Evolutionary conservation across 2,329 filamentous ascomycete genomes (phyloP).

Genomic region (Aspergillus aculeatus): DNA sequence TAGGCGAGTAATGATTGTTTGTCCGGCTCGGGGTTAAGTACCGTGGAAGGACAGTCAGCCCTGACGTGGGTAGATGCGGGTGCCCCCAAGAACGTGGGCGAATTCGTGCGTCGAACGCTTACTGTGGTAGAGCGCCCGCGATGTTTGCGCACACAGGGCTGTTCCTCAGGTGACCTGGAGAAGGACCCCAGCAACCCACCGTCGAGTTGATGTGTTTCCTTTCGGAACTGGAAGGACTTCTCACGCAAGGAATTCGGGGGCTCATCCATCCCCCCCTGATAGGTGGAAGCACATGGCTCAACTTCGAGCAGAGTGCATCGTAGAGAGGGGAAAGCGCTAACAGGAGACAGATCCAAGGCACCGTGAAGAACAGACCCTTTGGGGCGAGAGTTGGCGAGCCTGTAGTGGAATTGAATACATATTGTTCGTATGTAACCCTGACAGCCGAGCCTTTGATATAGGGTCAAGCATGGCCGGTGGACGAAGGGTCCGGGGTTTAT

Average conservation of each 20-base stretch:
- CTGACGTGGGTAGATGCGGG: background rate
- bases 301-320: background rate
- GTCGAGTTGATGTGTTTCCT: background rate
- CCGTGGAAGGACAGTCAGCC: background rate
- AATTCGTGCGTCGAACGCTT: background rate
- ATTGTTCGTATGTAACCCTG: background rate
- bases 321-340: background rate
- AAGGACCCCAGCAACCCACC: background rate
- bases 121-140: background rate
- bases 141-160: background rate
- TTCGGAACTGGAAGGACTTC: background rate
- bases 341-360: background rate
- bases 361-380: constrained; percentile 5
- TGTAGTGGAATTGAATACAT: background rate
- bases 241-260: background rate
- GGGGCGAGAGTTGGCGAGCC: constrained; percentile 1
- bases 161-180: background rate
- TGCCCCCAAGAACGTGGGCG: background rate
- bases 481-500: background rate
- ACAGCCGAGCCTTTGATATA: background rate
- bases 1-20: background rate
- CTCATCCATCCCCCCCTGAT: background rate
- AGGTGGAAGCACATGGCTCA: background rate
- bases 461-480: background rate
- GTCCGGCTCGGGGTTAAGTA: background rate